Evolutionary conservation across 352 stramenopile genomes (phyloP).

Genomic region (Phytophthora brassicae): DNA sequence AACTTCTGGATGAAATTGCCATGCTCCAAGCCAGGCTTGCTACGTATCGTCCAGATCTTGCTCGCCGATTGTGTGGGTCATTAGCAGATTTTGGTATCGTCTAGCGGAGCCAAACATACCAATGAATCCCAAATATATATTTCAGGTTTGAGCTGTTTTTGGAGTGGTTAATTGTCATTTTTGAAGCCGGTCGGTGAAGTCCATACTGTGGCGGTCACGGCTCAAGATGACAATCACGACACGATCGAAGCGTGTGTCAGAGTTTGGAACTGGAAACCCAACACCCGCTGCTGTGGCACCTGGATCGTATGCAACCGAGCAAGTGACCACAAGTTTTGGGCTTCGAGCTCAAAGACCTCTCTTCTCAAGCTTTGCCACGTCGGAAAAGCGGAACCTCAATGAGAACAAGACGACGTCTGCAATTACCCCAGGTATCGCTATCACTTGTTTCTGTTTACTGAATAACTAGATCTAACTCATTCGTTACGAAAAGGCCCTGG

Average conservation of each 20-base stretch:
- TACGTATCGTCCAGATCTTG: constrained; percentile 56
- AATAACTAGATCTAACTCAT: neutral
- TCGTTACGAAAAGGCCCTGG: constrained; percentile 41
- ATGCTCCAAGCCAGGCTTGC: constrained; percentile 49
- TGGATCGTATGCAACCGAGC: constrained; percentile 62
- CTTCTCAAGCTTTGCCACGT: constrained; percentile 74
- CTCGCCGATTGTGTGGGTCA: constrained; percentile 45
- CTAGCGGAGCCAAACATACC: neutral
- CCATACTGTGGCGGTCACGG: neutral
- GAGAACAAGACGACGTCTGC: constrained; percentile 78
- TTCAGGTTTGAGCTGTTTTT: constrained; percentile 20
- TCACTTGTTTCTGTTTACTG: neutral
- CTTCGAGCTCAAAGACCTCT: constrained; percentile 29
- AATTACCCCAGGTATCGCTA: constrained; percentile 53
- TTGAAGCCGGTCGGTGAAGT: constrained; percentile 1
- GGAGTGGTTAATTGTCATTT: constrained; percentile 5
- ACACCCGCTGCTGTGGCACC: constrained; percentile 65
- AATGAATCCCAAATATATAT: constrained; percentile 20
- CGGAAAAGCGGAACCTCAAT: constrained; percentile 74
- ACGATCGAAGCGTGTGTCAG: constrained; percentile 70
- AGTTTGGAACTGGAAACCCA: constrained; percentile 41
- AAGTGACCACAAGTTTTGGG: constrained; percentile 53
- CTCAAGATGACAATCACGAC: constrained; percentile 75
- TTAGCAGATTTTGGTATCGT: constrained; percentile 37
- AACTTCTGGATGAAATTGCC: constrained; percentile 48